These are phyloP conservation scores for Didymella keratinophila DNA, from an alignment of 2,329 filamentous ascomycete genomes.

Conservation along the genomic window DNA sequence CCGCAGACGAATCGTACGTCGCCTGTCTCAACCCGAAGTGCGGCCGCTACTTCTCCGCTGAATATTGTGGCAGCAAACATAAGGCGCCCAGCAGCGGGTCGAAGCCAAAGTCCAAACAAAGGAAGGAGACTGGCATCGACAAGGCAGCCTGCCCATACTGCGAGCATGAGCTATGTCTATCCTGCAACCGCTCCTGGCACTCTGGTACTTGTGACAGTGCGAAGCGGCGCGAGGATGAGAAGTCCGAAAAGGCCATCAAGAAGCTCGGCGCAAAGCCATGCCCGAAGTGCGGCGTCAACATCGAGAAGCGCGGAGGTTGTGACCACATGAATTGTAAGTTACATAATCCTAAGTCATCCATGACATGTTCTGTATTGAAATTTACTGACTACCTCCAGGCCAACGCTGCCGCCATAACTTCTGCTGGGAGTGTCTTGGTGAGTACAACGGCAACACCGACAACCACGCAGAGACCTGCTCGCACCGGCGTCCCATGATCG, in stretches of 20 bases:
- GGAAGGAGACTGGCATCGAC: background rate
- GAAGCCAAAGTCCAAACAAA: background rate
- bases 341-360: too few relatives aligned
- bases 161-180: conserved; percentile 26
- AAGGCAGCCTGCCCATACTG: conserved; percentile 39
- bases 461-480: conserved; percentile 21
- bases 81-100: background rate
- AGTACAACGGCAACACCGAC: conserved; percentile 3
- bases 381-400: conserved; percentile 10
- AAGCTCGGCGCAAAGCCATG: conserved; percentile 38
- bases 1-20: conserved; percentile 22
- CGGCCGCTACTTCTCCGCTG: conserved; percentile 35
- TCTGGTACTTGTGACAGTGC: conserved; percentile 24
- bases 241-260: conserved; percentile 27
- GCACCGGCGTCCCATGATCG: conserved; percentile 21
- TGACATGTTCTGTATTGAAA: too few relatives aligned
- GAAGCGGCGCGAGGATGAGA: conserved; percentile 28
- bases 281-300: conserved; percentile 35
- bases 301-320: conserved; percentile 39
- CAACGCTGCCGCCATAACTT: conserved; percentile 30
- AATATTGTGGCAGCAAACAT: conserved; percentile 23
- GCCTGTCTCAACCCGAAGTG: conserved; percentile 33
- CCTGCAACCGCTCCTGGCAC: conserved; percentile 36
- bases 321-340: conserved; percentile 38
- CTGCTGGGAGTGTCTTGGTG: conserved; percentile 33